Percentiles rank a stretch among this genome's conserved stretches.
phyloP scores from a whole-genome alignment of 2,329 filamentous ascomycete species.

The Cercospora beticola region DNA sequence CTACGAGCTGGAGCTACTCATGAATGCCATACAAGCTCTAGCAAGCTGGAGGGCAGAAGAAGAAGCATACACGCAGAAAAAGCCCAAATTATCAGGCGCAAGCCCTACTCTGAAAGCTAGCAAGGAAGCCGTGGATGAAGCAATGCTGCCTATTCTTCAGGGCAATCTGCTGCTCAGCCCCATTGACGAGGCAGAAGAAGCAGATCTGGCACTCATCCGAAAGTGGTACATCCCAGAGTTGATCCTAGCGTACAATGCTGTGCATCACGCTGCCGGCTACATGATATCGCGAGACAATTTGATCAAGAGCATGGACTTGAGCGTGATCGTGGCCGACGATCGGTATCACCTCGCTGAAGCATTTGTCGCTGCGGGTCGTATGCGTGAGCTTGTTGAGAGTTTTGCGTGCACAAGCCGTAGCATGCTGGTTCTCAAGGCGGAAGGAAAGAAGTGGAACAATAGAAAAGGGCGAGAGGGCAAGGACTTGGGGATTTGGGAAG shows the following conservation, averaged over 20 bases:
- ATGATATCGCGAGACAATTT: conserved; percentile 73
- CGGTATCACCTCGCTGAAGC: conserved; percentile 37
- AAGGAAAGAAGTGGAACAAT: conserved; percentile 42
- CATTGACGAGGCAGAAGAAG: conserved; percentile 52
- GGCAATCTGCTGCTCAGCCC: conserved; percentile 34
- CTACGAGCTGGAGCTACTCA: conserved; percentile 46
- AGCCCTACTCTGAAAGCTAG: conserved; percentile 39
- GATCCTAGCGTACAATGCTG: conserved; percentile 77
- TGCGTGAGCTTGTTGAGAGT: conserved; percentile 51
- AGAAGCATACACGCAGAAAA: conserved; percentile 36
- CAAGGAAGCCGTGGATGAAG: conserved; percentile 42
- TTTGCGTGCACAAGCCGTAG: conserved; percentile 77
- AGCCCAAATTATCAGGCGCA: conserved; percentile 25
- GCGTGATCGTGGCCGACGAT: conserved; percentile 67
- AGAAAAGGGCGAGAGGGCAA: conserved; percentile 46
- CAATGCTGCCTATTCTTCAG: conserved; percentile 41
- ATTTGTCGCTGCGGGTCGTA: conserved; percentile 43
- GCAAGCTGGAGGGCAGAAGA: conserved; percentile 46
- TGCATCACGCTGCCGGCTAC: conserved; percentile 75
- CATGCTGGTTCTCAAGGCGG: conserved; percentile 55
- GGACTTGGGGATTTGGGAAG: conserved; percentile 48
- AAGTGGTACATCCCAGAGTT: conserved; percentile 81
- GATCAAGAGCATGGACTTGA: conserved; percentile 83
- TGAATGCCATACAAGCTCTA: conserved; percentile 45
- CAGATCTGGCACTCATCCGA: conserved; percentile 65